Conservation (phyloP, 2,329 filamentous ascomycete species). For the Colletotrichum phormii region DNA sequence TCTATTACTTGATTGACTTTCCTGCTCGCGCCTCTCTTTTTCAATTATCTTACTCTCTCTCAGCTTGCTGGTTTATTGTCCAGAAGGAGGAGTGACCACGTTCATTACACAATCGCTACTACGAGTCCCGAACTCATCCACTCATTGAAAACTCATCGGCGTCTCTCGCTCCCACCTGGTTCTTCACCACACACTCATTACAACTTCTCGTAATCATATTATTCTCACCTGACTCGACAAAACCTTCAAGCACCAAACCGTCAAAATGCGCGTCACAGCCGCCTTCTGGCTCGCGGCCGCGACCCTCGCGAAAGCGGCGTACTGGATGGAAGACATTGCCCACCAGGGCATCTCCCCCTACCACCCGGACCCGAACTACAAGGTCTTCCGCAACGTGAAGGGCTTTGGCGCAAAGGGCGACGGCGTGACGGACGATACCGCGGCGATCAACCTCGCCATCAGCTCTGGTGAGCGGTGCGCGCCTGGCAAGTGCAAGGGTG, state of each 20-base stretch:
- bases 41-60: neutral
- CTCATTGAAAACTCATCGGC: neutral
- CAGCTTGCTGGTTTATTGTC: neutral
- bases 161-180: neutral
- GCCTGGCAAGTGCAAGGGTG: conserved; percentile 46
- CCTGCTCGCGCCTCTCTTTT: neutral
- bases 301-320: conserved; percentile 40
- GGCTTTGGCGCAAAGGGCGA: conserved; percentile 55
- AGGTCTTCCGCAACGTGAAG: conserved; percentile 61
- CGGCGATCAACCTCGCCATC: conserved; percentile 50
- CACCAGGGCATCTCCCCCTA: conserved; percentile 61
- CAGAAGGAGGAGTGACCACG: neutral
- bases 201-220: neutral
- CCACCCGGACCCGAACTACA: conserved; percentile 54
- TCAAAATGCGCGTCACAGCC: conserved; percentile 33
- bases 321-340: conserved; percentile 57
- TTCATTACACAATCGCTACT: neutral
- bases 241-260: no score
- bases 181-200: neutral
- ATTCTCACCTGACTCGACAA: neutral
- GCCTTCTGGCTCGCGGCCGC: conserved; percentile 34
- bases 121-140: neutral
- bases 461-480: conserved; percentile 55
- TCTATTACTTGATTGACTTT: neutral
- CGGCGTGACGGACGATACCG: conserved; percentile 50